Percentiles rank a stretch among this genome's conserved stretches.
Conservation (phyloP, 257 asterid species). For the Apocynum venetum region DNA sequence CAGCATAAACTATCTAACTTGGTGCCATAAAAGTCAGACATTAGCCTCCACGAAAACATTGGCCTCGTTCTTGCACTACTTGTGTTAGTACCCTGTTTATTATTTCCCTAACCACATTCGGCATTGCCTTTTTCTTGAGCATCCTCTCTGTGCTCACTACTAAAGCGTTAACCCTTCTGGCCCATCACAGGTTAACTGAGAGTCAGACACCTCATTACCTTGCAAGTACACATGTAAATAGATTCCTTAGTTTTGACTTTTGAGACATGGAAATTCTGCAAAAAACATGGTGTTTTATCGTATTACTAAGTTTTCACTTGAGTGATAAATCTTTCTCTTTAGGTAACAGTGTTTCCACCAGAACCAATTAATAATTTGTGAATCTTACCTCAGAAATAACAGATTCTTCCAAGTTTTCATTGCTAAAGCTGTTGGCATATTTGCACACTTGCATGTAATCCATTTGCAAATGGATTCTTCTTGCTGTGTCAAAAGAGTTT, state of each 20-base stretch:
- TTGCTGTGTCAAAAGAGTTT: constrained; percentile 28
- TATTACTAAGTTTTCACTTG: background rate
- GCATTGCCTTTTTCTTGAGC: constrained; percentile 11
- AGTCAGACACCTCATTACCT: constrained; percentile 21
- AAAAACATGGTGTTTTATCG: too few species aligned
- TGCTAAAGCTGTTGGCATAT: background rate
- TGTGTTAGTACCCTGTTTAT: constrained; percentile 13
- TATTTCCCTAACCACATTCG: constrained; percentile 7
- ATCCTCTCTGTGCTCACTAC: constrained; percentile 14
- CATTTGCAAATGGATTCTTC: constrained; percentile 38
- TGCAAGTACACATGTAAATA: constrained; percentile 25
- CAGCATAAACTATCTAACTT: constrained; percentile 20
- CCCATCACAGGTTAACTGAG: constrained; percentile 11
- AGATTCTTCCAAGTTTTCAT: constrained; percentile 3
- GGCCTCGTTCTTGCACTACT: constrained; percentile 18
- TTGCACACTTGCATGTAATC: constrained; percentile 13
- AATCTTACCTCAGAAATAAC: constrained; percentile 10
- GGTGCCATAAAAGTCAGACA: constrained; percentile 17
- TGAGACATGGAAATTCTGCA: background rate
- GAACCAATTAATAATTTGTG: background rate
- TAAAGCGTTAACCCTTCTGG: constrained; percentile 6
- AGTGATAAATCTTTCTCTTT: background rate
- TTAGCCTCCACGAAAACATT: constrained; percentile 15
- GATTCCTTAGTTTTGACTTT: background rate
- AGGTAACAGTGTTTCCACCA: background rate